These are phyloP conservation scores for Cladophialophora chaetospira DNA, from an alignment of 2,329 filamentous ascomycete genomes.

Conservation along the genomic window DNA sequence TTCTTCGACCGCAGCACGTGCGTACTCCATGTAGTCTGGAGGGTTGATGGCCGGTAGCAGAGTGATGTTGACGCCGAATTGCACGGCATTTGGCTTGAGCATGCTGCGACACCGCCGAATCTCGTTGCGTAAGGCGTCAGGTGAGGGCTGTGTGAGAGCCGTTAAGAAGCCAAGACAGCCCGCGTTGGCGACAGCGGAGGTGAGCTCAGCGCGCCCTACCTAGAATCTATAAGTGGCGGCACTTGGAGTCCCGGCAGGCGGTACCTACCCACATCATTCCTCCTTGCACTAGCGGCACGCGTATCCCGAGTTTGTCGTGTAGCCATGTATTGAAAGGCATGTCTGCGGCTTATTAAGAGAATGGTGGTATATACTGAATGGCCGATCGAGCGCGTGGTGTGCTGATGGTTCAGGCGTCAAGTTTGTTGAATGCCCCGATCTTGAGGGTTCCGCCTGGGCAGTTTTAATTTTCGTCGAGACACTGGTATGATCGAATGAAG, in stretches of 20 bases:
- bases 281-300: slow-evolving; percentile 52
- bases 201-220: slow-evolving; percentile 52
- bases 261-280: slow-evolving; percentile 59
- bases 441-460: too few species aligned
- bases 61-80: slow-evolving; percentile 92
- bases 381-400: too few species aligned
- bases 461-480: too few species aligned
- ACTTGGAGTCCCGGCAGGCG: too few species aligned
- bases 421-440: too few species aligned
- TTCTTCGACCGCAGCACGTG: slow-evolving; percentile 89
- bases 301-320: neutral
- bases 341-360: too few species aligned
- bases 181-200: slow-evolving; percentile 54
- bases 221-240: too few species aligned
- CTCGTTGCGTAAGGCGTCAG: slow-evolving; percentile 87
- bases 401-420: too few species aligned
- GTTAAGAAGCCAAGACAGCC: slow-evolving; percentile 55
- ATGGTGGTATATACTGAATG: too few species aligned
- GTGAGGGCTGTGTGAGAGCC: slow-evolving; percentile 81
- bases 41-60: slow-evolving; percentile 85
- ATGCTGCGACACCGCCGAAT: slow-evolving; percentile 82
- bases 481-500: too few species aligned
- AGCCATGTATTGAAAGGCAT: neutral
- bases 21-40: slow-evolving; percentile 88
- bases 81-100: slow-evolving; percentile 43